Evolutionary conservation across 1,284 basidiomycete genomes (phyloP), one percentile per base, ranked within the genome.

Genomic region (Ganoderma boninense): DNA sequence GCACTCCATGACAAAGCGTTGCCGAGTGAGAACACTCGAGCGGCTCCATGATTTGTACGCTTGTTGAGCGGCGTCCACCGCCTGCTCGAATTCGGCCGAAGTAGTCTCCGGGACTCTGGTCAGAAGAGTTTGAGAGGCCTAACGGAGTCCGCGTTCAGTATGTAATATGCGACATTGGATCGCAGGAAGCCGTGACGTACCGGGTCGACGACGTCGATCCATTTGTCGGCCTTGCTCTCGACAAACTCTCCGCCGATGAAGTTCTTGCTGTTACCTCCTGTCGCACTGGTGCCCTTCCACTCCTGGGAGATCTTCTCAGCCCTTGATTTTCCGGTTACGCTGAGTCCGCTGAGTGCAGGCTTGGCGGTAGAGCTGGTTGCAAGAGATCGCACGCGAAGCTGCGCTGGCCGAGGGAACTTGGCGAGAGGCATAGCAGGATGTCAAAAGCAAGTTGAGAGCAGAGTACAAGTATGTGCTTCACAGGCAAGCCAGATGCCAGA

Each of bases 91-190:
- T 82, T 98, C 97, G 42, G 86, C 79, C 46, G 84, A 80, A 0
- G 96, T 96, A 0, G 97, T 96, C 82, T 98, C 94, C 23, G 97
- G 97, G 1, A 98, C 97, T 35, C 89, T 89, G 49, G 94, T 95
- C 73, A 99, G 88, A 32, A 98, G 77, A 0, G 95, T 92, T 85
- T 98, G 97, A 0, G 96, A 96, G 4, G 95, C 92, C 95, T 96
- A 67, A 26, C 23, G 43, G 13, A 32, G 52, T 60, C 20, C n/a
- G 46, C 57, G 46, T 69, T 62, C 40, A 59, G 57, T 35, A 49
- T 57, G 20, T 32, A 60, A 23, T 32, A 60, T 14, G 23, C 49
- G 23, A 29, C 0, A 6, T 40, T 29, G n/a, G 8, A 4, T 23
- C 23, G 26, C 20, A 57, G 26, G 23, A 49, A 61, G 32, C 2